These are phyloP conservation scores for Mrakia gelida DNA, from an alignment of 768 basidiomycete genomes.

Conservation along the genomic window DNA sequence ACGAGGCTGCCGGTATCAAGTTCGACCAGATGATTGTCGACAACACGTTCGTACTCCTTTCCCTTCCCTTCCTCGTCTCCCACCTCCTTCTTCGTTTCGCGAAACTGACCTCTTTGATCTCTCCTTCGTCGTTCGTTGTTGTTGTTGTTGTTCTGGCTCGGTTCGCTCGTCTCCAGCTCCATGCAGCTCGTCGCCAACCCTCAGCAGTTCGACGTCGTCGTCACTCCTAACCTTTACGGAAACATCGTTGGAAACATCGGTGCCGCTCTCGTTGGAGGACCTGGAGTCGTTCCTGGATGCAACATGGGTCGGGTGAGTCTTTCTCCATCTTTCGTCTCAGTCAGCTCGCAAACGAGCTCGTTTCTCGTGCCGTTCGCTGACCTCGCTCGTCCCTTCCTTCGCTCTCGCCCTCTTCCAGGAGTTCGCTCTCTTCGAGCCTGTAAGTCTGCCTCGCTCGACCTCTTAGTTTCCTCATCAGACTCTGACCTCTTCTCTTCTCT, in stretches of 20 bases:
- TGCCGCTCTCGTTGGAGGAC: slow-evolving; percentile 95
- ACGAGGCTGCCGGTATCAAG: slow-evolving; percentile 83
- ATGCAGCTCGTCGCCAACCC: slow-evolving; percentile 99
- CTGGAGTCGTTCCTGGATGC: slow-evolving; percentile 95
- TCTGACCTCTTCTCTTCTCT: background rate
- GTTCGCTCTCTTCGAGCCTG: slow-evolving; percentile 97
- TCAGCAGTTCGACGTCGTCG: slow-evolving; percentile 97
- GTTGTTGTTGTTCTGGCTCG: no score
- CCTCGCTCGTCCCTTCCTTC: background rate
- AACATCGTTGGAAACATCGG: slow-evolving; percentile 98
- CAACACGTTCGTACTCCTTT: slow-evolving; percentile 65
- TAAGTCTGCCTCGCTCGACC: slow-evolving; percentile 54
- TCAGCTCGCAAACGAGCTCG: background rate
- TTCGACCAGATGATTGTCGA: slow-evolving; percentile 99
- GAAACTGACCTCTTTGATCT: no score
- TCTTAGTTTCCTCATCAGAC: background rate
- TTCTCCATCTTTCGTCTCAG: background rate
- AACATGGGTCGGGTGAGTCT: slow-evolving; percentile 81
- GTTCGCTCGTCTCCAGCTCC: slow-evolving; percentile 54
- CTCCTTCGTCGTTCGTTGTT: no score
- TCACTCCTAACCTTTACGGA: slow-evolving; percentile 92
- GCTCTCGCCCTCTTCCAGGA: no score
- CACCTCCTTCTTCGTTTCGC: background rate
- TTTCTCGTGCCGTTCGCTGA: background rate
- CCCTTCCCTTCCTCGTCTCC: no score